Evolutionary conservation across 78 protist species (phyloP), one percentile per base, ranked within the genome.

Genomic region (Salpingoeca rosetta): DNA sequence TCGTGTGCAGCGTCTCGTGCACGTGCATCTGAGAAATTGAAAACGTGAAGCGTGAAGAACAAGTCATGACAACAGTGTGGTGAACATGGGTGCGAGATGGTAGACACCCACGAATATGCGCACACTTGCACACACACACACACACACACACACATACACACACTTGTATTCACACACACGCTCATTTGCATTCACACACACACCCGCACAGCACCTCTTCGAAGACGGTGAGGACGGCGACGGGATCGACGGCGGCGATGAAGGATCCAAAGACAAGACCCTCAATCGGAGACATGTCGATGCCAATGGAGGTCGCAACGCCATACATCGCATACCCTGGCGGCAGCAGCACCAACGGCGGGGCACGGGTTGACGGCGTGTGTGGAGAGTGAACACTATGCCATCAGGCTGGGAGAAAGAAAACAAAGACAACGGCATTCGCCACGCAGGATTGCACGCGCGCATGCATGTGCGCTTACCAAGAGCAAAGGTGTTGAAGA

Each of bases 1-100:
- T 81, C 73, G 76, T 86, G 87, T 91, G 85, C 40, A 96, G 86
- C 65, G 88, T 90, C 10, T 95, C 92, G 82, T 96, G 91, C 22
- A 90, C 95, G 39, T 92, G 88, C 36, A 86, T 44, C 76, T 36
- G n/a, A n/a, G n/a, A n/a, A n/a, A n/a, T n/a, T n/a, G n/a, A n/a
- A n/a, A n/a, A n/a, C n/a, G n/a, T n/a, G n/a, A n/a, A n/a, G n/a
- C n/a, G n/a, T n/a, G n/a, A n/a, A n/a, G n/a, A n/a, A n/a, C n/a
- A n/a, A n/a, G n/a, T n/a, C n/a, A n/a, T n/a, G n/a, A n/a, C n/a
- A n/a, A n/a, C n/a, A n/a, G n/a, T n/a, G n/a, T n/a, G n/a, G n/a
- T n/a, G n/a, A n/a, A n/a, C n/a, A n/a, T n/a, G n/a, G n/a, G n/a
- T n/a, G n/a, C n/a, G n/a, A n/a, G n/a, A n/a, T n/a, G n/a, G n/a